Evolutionary conservation across 352 stramenopile species (phyloP), one percentile per base, ranked within the genome.

Genomic region (Globisporangium uncinulatum): DNA sequence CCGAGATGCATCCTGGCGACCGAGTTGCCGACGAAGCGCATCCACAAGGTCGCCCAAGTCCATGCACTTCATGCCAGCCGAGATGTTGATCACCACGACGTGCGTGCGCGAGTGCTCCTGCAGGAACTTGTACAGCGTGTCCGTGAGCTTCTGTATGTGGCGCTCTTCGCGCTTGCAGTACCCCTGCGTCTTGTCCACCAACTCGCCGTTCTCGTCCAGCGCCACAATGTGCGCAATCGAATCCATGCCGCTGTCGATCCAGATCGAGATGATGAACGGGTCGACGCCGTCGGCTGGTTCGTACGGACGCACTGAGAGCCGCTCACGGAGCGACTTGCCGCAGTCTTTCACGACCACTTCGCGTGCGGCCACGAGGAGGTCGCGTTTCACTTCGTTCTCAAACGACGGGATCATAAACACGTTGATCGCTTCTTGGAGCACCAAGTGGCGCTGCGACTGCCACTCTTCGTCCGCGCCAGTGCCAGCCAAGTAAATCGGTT

Each of bases 31-130:
- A 39, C 86, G 83, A 20, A 93, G 73, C 20, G 83, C 80, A 71
- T 94, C 83, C 29, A 95, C 86, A 13, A 95, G 71, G 20, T 88
- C 83, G 67, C 86, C 86, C 79, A 95, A 89, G 54, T 95, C 86
- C 79, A 95, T 92, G 53, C 83, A 93, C 62, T 95, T 95, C 71
- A 90, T 88, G 17, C 86, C 83, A 1, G 80, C 86, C n/a, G 82
- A 92, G 17, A 93, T 80, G 69, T 95, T 95, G 62, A 95, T 89
- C 19, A 94, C 86, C 32, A 95, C 83, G 0, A 92, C 86, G 56
- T 93, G 74, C 10, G 83, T 92, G 61, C 75, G 70, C 9, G 77
- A 75, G 63, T 95, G 80, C 34, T 95, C 86, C 48, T 86, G 79
- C 19, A 95, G 59, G 48, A 95, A 95, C 32, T 88, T 86, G 49